Percentiles rank a stretch among this genome's conserved stretches.
Evolutionary conservation across 306 rosid species (phyloP).

Genomic region (Ceratonia siliqua): DNA sequence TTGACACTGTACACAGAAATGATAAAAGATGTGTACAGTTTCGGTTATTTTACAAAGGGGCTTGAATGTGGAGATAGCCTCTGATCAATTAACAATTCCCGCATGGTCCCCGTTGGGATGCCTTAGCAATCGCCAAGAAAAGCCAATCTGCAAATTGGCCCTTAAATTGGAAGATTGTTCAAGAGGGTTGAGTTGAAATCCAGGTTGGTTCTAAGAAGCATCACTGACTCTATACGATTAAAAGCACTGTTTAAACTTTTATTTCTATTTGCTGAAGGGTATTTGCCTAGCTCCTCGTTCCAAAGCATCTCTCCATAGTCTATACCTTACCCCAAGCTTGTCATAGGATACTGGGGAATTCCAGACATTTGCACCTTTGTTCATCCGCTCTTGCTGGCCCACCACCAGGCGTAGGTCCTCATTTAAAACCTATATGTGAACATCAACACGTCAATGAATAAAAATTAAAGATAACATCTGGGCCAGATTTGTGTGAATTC

Average conservation of each 20-base stretch:
- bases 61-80: constrained; percentile 35
- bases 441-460: background rate
- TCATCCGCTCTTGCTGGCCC: constrained; percentile 93
- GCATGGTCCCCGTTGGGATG: constrained; percentile 37
- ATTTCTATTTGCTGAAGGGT: constrained; percentile 54
- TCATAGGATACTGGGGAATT: constrained; percentile 83
- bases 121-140: constrained; percentile 20
- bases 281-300: constrained; percentile 65
- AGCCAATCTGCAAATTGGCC: constrained; percentile 8
- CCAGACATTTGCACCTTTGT: constrained; percentile 79
- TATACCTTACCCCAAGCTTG: constrained; percentile 88
- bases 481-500: background rate
- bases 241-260: background rate
- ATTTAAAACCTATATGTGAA: constrained; percentile 61
- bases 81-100: constrained; percentile 54
- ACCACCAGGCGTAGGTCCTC: constrained; percentile 86
- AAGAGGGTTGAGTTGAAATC: constrained; percentile 24
- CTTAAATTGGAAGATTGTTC: constrained; percentile 29
- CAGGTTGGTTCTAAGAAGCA: constrained; percentile 32
- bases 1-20: constrained; percentile 44
- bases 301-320: constrained; percentile 85
- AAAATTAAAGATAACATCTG: background rate
- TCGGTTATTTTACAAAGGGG: constrained; percentile 42
- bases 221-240: background rate
- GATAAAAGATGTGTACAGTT: constrained; percentile 36